A percentile compares a stretch with the other conserved stretches of the same genome.
phyloP scores from a whole-genome alignment of 1,284 basidiomycete species.

The Sparassis latifolia region DNA sequence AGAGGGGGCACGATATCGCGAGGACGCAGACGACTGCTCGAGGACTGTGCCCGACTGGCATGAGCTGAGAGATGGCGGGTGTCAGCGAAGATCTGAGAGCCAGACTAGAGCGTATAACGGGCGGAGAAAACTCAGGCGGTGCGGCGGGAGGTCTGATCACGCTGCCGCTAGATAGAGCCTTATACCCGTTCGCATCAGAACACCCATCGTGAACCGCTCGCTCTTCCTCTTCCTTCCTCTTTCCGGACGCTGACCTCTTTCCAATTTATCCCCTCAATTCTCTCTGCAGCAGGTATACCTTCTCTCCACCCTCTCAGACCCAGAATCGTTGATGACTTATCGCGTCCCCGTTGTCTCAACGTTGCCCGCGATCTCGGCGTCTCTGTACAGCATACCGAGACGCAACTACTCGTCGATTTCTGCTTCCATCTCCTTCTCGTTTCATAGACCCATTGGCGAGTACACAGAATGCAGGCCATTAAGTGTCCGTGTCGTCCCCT shows the following conservation, averaged over 20 bases:
- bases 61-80: no score
- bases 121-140: no score
- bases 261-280: slow-evolving; percentile 7
- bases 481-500: slow-evolving; percentile 26
- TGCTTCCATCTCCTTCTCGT: no score
- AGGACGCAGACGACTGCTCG: no score
- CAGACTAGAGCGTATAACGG: no score
- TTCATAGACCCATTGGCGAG: slow-evolving; percentile 15
- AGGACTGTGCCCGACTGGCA: no score
- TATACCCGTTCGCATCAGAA: slow-evolving; percentile 19
- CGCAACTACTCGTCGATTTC: background rate
- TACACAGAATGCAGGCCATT: slow-evolving; percentile 35
- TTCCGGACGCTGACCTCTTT: slow-evolving; percentile 9
- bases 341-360: slow-evolving; percentile 5
- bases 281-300: slow-evolving; percentile 4
- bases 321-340: slow-evolving; percentile 9
- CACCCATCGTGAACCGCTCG: slow-evolving; percentile 15
- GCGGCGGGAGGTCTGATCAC: no score
- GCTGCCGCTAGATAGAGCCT: slow-evolving; percentile 3
- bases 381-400: background rate
- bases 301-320: background rate
- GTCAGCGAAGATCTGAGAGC: no score
- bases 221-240: slow-evolving; percentile 16
- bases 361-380: background rate
- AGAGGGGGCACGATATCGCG: no score